Percentiles rank a stretch among this genome's conserved stretches.
These are phyloP conservation scores for Triticum aestivum DNA, from an alignment of 176 grass and related monocot genomes.

Conservation along the genomic window DNA sequence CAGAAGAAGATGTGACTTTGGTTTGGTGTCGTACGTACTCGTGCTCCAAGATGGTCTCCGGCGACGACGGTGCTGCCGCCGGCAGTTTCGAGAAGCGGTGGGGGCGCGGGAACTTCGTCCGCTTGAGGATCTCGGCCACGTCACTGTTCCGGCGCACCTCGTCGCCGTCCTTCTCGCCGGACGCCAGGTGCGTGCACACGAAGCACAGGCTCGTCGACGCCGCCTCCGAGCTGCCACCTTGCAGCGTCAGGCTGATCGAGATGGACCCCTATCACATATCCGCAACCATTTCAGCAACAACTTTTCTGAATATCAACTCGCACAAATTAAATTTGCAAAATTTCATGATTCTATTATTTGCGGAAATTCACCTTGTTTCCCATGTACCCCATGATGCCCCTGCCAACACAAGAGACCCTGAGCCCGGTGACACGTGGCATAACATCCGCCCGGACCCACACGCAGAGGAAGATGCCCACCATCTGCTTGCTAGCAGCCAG, in stretches of 20 bases:
- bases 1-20: neutral
- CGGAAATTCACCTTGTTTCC: conserved; percentile 64
- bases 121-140: conserved; percentile 70
- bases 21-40: conserved; percentile 45
- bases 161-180: conserved; percentile 87
- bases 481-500: conserved; percentile 81
- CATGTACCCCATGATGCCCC: conserved; percentile 96
- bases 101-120: conserved; percentile 51
- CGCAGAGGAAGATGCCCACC: conserved; percentile 90
- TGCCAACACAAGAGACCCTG: conserved; percentile 61
- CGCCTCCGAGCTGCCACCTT: neutral
- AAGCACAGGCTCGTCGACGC: conserved; percentile 57
- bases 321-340: neutral
- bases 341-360: no score
- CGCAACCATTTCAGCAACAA: neutral
- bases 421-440: conserved; percentile 41
- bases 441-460: conserved; percentile 65
- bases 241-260: conserved; percentile 79
- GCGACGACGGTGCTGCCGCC: neutral
- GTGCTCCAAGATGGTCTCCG: conserved; percentile 83
- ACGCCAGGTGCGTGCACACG: conserved; percentile 90
- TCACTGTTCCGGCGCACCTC: conserved; percentile 78
- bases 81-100: neutral
- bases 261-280: conserved; percentile 53
- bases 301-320: neutral